Evolutionary conservation across 2,329 filamentous ascomycete genomes (phyloP).

Genomic region (Diaporthe ilicicola): DNA sequence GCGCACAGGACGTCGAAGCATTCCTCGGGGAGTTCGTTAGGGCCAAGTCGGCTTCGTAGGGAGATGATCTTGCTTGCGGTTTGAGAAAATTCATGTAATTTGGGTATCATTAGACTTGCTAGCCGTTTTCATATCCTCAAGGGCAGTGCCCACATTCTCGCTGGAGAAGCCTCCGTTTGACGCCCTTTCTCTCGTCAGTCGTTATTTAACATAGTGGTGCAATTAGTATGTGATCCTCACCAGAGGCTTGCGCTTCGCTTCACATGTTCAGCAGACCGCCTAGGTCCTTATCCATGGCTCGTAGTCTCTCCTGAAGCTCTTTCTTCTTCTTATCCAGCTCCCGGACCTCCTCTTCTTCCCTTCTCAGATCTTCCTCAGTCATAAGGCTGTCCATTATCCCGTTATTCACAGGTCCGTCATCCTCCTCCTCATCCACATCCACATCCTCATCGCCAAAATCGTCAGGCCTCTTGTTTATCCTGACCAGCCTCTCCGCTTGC

Average conservation of each 20-base stretch:
- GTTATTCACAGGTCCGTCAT: conserved; percentile 53
- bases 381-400: conserved; percentile 51
- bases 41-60: conserved; percentile 46
- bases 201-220: neutral
- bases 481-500: conserved; percentile 77
- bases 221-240: neutral
- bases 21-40: conserved; percentile 74
- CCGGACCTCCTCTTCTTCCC: conserved; percentile 73
- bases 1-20: conserved; percentile 74
- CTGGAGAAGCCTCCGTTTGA: neutral
- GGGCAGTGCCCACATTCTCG: conserved; percentile 8
- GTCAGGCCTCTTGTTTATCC: conserved; percentile 73
- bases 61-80: neutral
- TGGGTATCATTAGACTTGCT: conserved; percentile 31
- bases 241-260: neutral
- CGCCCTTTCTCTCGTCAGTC: neutral
- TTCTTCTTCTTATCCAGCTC: conserved; percentile 65
- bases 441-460: conserved; percentile 65
- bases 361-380: conserved; percentile 74
- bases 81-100: neutral
- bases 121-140: neutral
- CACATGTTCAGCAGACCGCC: conserved; percentile 63
- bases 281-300: conserved; percentile 64
- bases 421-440: conserved; percentile 63
- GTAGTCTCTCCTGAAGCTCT: conserved; percentile 62